A percentile compares a stretch with the other conserved stretches of the same genome.
Evolutionary conservation across 2,329 filamentous ascomycete species (phyloP).

Genomic region (Hypoxylon sp.): DNA sequence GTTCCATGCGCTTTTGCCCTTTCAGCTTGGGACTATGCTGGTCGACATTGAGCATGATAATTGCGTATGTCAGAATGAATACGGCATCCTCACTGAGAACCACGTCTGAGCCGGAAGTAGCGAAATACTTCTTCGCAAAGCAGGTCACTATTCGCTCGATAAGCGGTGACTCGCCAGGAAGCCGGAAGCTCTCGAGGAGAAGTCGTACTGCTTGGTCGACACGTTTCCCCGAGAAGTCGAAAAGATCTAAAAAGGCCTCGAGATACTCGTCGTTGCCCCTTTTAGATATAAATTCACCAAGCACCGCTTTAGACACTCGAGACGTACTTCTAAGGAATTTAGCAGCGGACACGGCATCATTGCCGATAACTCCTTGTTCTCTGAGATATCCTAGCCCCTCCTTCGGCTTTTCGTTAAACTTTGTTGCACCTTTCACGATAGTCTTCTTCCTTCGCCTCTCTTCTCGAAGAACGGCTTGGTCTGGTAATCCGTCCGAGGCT

Average conservation of each 20-base stretch:
- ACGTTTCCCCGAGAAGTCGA: constrained; percentile 87
- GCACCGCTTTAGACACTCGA: constrained; percentile 86
- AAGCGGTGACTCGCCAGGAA: constrained; percentile 91
- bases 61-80: constrained; percentile 92
- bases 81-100: constrained; percentile 88
- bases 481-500: constrained; percentile 72
- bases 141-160: constrained; percentile 92
- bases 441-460: constrained; percentile 85
- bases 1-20: constrained; percentile 82
- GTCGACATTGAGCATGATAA: constrained; percentile 98
- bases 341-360: constrained; percentile 84
- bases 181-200: constrained; percentile 89
- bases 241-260: constrained; percentile 84
- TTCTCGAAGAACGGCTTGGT: constrained; percentile 72
- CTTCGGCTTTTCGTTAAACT: constrained; percentile 97
- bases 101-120: constrained; percentile 74
- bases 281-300: constrained; percentile 95
- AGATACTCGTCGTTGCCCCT: constrained; percentile 87
- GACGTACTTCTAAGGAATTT: constrained; percentile 88
- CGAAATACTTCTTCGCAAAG: constrained; percentile 88
- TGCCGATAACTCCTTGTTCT: constrained; percentile 85
- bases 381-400: constrained; percentile 87
- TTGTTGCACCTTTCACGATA: constrained; percentile 86
- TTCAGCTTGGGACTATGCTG: constrained; percentile 94
- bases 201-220: constrained; percentile 90